These are phyloP conservation scores for Geopyxis carbonaria DNA, from an alignment of 495 filamentous ascomycete species.

Conservation along the genomic window DNA sequence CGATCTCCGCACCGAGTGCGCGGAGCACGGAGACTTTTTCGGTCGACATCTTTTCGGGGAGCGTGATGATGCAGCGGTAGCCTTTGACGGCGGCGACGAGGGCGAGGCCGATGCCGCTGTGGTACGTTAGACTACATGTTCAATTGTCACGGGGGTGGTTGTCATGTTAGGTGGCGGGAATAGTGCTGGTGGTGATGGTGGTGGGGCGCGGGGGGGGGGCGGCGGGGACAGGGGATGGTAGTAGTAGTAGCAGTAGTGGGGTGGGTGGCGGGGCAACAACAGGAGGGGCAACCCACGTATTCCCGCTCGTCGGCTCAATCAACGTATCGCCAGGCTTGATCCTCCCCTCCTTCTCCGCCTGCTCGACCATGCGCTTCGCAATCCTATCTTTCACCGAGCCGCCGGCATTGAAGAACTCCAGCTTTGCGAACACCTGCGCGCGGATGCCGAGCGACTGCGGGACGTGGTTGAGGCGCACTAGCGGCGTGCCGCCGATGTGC, in stretches of 20 bases:
- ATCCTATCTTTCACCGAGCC: conserved; percentile 97
- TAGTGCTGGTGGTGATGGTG: no score
- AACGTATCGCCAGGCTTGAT: conserved; percentile 95
- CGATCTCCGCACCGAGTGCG: conserved; percentile 89
- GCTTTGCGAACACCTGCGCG: conserved; percentile 80
- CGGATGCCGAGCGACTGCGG: conserved; percentile 80
- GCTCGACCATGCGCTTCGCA: conserved; percentile 92
- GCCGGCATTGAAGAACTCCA: conserved; percentile 93
- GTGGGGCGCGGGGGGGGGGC: no score
- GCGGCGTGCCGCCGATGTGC: conserved; percentile 82
- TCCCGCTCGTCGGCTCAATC: conserved; percentile 95
- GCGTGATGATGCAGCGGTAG: conserved; percentile 95
- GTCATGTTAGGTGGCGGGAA: no score
- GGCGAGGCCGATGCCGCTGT: conserved; percentile 78
- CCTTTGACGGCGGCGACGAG: conserved; percentile 89
- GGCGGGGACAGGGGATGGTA: no score
- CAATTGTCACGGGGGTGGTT: no score
- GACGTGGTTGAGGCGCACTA: conserved; percentile 80
- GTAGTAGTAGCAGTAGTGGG: no score
- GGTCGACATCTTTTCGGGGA: conserved; percentile 97
- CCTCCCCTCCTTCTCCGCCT: conserved; percentile 72
- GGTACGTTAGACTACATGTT: background rate
- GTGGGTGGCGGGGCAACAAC: no score
- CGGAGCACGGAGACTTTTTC: conserved; percentile 92
- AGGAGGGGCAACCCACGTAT: conserved; percentile 45